Base-by-base conservation (phyloP, 169 alveolate species). In the Plasmodium vinckei region DNA sequence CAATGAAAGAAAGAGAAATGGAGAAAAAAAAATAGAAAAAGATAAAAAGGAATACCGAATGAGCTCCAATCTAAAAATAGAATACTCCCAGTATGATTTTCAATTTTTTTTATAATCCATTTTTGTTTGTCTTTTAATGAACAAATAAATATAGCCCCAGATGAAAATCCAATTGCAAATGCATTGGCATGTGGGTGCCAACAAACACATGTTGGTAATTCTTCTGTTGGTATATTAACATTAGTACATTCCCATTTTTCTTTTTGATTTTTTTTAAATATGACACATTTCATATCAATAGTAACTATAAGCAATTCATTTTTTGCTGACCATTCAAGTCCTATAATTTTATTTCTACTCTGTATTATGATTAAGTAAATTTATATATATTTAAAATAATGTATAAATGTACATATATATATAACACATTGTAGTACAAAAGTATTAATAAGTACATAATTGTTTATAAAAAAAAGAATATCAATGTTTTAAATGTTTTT, bases 81-180 rank as follows among this genome's bases (percentile, higher is more conserved):
- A 63, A 77, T 42, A 23, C 88, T 77, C 42, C 77, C 88, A n/a
- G 68, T 33, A 68, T 77, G 88, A 63, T 64, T 77, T 15, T 9
- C 42, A 54, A 77, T 2, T 68, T 77, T 61, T 77, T 77, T 57
- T 27, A 77, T 77, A 10, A 23, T 19, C 88, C 88, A 77, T 23
- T 77, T 64, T 51, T 65, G 46, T 9, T 77, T 56, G 15, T 77
- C 77, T 9, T 69, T 56, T 68, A 49, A 49, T 47, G 88, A 77
- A 77, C 88, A 77, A 77, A 77, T 77, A 39, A 77, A 77, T 77
- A 63, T 77, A 77, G 15, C 56, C 23, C 88, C 88, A 9, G 88
- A 63, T 19, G 88, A 49, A 64, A 77, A 77, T 6, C 88, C 88
- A 23, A 77, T 77, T 25, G 88, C 88, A 21, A 77, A 77, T 19